Base-by-base conservation (phyloP, 1,284 basidiomycete species). In the Hypsizygus ulmarius region DNA sequence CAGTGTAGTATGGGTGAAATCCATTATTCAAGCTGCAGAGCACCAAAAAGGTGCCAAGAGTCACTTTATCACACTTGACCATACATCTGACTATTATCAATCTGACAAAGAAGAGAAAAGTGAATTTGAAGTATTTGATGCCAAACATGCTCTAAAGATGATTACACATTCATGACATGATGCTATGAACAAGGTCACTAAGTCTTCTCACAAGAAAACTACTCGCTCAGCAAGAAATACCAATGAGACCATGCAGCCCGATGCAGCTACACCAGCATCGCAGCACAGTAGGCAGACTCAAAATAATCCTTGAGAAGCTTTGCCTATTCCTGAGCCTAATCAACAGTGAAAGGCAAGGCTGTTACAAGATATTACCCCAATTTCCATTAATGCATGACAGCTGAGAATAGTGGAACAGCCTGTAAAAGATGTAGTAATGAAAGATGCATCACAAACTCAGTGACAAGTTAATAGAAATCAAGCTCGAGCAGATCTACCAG, bases 1-100 rank as follows among this genome's bases (percentile, higher is more conserved):
- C 39, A 15, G 4, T 14, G 39, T 8, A 15, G 25, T 5, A 29
- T 14, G 9, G 46, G 39, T 11, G 46, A n/a, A 51, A 39, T 43
- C 45, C 11, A 41, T 51, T 15, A 39, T 47, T 32, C 29, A 48
- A 18, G 50, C 50, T 18, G 39, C 35, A 16, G 29, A 47, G n/a
- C 21, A 21, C 21, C 38, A 12, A 16, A 18, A n/a, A n/a, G 12
- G n/a, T 16, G 21, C n/a, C 10, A 39, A 19, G n/a, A 37, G 21
- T 12, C 32, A 47, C n/a, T 39, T 43, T 29, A 3, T 27, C 9
- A 41, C 29, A 11, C 16, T 43, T 15, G 15, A 35, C 6, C 33
- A 25, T 15, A 12, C n/a, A 16, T 11, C 15, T 28, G 25, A 42
- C 27, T 27, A 38, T 15, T 39, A 50, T 35, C 37, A 7, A 9